These are phyloP conservation scores for Larix kaempferi DNA, from an alignment of 75 land plant species.

Conservation along the genomic window DNA sequence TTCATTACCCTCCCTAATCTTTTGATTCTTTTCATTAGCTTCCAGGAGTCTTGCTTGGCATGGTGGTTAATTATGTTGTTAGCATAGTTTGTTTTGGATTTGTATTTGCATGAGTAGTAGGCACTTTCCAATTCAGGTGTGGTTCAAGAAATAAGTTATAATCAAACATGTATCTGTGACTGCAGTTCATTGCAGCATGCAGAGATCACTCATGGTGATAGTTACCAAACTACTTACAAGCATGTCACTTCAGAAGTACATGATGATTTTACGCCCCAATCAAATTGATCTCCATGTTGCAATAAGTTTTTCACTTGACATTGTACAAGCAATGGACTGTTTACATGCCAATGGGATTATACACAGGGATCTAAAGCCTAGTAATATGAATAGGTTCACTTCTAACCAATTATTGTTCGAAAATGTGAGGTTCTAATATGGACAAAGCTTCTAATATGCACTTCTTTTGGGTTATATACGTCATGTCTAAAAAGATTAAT, in stretches of 20 bases:
- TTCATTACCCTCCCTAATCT: background rate
- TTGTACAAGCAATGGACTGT: constrained; percentile 93
- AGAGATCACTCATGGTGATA: constrained; percentile 85
- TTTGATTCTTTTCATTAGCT: background rate
- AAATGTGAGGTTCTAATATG: background rate
- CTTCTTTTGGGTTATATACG: background rate
- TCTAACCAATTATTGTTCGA: background rate
- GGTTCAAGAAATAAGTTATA: background rate
- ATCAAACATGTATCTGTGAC: background rate
- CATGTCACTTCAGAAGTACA: constrained; percentile 75
- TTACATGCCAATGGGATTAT: constrained; percentile 92
- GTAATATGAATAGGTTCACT: constrained; percentile 21
- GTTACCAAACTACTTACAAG: constrained; percentile 85
- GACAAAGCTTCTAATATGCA: background rate
- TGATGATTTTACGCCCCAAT: constrained; percentile 58
- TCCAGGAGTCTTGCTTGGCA: background rate
- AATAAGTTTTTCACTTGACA: constrained; percentile 78
- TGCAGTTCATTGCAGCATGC: constrained; percentile 92
- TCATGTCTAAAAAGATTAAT: background rate
- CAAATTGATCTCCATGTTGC: constrained; percentile 58
- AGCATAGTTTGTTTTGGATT: background rate
- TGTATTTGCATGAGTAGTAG: background rate
- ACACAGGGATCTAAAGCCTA: constrained; percentile 91
- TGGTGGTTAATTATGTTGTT: background rate
- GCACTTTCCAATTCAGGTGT: background rate